Base-by-base conservation (phyloP, 73 alveolate species). In the Paramecium tetraurelia region DNA sequence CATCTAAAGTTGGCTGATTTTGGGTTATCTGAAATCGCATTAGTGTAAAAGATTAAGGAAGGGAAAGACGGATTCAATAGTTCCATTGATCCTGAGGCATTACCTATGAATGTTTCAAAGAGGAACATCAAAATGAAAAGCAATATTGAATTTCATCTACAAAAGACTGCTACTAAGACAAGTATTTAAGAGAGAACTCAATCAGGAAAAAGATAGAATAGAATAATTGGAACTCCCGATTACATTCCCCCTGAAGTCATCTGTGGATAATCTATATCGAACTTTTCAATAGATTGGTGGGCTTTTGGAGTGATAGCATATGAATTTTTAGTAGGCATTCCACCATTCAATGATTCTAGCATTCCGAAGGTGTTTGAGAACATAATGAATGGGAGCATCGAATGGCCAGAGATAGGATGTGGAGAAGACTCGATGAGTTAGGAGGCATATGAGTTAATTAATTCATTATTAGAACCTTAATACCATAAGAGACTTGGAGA, bases 1-100 rank as follows among this genome's bases (percentile, higher is more conserved):
- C 97, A 95, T 88, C 58, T 95, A 38, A 95, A 95, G 89, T 93
- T 95, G 68, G 95, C 95, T 38, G 97, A 95, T 88, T 95, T 95
- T 76, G 97, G 97, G 7, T 89, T 95, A 50, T 94, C 97, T 11
- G 95, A 95, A 89, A 88, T 95, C 1, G 93, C 95, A 2, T 89
- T 89, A 29, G 88, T 44, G 8, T 41, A 46, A 44, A 89, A 89
- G 20, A 21, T 89, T 20, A 89, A 53, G 31, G 48, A 89, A 71
- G 77, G 58, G 36, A 40, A 36, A 41, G 90, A 89, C 27, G 85
- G 38, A 68, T 18, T 48, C 20, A 85, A 89, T 22, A 43, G 68
- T 14, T 31, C 46, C 1, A 72, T 72, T 4, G 90, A 48, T 36
- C 86, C 90, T 41, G 90, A 80, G 24, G 57, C 46, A 43, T 80